Base-by-base conservation (phyloP, 2,329 filamentous ascomycete genomes). In the Fusarium annulatum region DNA sequence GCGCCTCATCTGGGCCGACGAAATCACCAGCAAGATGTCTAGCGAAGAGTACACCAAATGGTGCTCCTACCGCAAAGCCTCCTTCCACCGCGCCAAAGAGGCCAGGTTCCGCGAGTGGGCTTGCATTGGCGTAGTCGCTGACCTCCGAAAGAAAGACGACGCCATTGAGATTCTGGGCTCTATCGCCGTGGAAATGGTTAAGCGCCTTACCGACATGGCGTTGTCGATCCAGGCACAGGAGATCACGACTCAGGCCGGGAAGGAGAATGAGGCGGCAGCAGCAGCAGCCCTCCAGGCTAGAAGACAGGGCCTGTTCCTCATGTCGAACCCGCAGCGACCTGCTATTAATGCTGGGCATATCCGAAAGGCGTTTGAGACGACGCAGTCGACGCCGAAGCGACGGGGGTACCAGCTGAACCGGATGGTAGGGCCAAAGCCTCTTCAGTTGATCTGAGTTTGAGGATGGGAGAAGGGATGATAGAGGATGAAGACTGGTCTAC, bases 31-130 rank as follows among this genome's bases (percentile, higher is more conserved):
- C 82, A 91, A 92, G 78, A 99, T 99, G 96, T 97, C 95, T 5
- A 90, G 90, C 52, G 95, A 98, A 80, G 96, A 99, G 82, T 99
- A 99, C 81, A 94, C 98, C 15, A 97, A 97, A 69, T 99, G 95
- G 93, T 97, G 94, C 34, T 96, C 98, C 83, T 98, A 96, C 80
- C 93, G 96, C 2, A 96, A 98, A 82, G 96, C 96, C 0, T 97
- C 94, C 2, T 99, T 99, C 83, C 98, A 96, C 0, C 98, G 97
- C 86, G 93, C 96, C 79, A 99, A 99, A 85, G 93, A 93, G 81
- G 98, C 98, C 84, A 90, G 96, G 3, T 99, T 98, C 83, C 90
- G 95, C 64, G 96, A 98, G 81, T 99, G 96, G 96, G 96, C 95
- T 6, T 95, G 96, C 9, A 97, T 98, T 79, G 95, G 95, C 19